Percentiles rank a stretch among this genome's conserved stretches.
Conservation (phyloP, 2,329 filamentous ascomycete species). For the Rhynchosporium secalis region DNA sequence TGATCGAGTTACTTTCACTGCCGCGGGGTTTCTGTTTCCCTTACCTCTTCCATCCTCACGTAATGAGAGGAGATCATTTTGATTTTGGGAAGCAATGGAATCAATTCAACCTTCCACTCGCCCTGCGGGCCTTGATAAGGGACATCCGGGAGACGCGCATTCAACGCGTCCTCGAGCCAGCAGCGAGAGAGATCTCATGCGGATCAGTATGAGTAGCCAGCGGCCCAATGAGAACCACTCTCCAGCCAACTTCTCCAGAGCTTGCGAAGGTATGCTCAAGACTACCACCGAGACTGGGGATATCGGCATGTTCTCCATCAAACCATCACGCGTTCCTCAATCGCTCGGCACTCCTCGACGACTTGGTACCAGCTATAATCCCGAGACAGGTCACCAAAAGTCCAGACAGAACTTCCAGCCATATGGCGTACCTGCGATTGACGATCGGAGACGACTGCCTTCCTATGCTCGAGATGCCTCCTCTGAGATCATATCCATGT, state of each 20-base stretch:
- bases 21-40: background rate
- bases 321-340: constrained; percentile 41
- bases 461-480: constrained; percentile 50
- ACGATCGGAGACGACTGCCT: constrained; percentile 48
- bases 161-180: constrained; percentile 26
- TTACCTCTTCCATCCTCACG: background rate
- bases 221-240: constrained; percentile 34
- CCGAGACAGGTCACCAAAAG: constrained; percentile 26
- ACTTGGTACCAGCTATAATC: constrained; percentile 20
- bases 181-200: constrained; percentile 19
- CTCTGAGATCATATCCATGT: constrained; percentile 58
- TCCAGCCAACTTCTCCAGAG: constrained; percentile 51
- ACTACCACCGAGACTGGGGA: constrained; percentile 67
- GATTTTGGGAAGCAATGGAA: constrained; percentile 29
- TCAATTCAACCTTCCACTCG: constrained; percentile 20
- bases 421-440: constrained; percentile 38
- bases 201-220: background rate
- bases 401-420: constrained; percentile 29
- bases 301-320: constrained; percentile 60
- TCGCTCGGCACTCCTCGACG: constrained; percentile 31
- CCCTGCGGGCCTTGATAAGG: constrained; percentile 20
- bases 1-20: background rate
- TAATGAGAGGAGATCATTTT: no score
- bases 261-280: constrained; percentile 64
- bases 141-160: constrained; percentile 19